These are phyloP conservation scores for Acanthamoeba royreba DNA, from an alignment of 208 protist genomes.

Conservation along the genomic window DNA sequence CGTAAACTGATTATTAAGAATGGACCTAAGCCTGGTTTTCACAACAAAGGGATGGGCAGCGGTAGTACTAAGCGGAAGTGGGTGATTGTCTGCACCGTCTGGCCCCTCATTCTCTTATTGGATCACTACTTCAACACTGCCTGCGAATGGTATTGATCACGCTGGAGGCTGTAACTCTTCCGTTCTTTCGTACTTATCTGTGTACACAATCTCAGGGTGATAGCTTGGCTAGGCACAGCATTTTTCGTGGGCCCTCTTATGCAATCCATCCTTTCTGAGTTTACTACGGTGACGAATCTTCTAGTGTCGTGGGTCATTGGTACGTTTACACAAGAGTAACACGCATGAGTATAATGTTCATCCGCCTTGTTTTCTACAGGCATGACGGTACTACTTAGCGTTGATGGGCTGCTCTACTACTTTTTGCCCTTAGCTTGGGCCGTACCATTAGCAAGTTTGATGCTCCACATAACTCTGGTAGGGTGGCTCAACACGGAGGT, in stretches of 20 bases:
- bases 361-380: background rate
- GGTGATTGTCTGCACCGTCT: background rate
- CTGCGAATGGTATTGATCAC: background rate
- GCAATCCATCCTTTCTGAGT: conserved; percentile 16
- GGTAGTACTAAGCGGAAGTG: conserved; percentile 6
- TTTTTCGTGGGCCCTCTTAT: background rate
- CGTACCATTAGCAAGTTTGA: background rate
- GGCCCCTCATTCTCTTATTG: background rate
- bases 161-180: background rate
- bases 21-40: background rate
- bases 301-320: background rate
- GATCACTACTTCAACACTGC: conserved; percentile 22
- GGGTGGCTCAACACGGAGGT: conserved; percentile 25
- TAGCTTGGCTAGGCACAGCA: background rate
- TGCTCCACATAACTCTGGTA: background rate
- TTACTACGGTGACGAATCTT: background rate
- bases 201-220: background rate
- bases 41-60: background rate
- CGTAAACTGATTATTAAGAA: background rate
- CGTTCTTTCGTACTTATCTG: background rate
- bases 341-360: background rate
- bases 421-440: background rate
- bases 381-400: background rate
- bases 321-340: background rate
- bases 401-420: background rate